A percentile compares a stretch with the other conserved stretches of the same genome.
phyloP scores from a whole-genome alignment of 1,284 basidiomycete genomes.

The Cryptococcus sp. region DNA sequence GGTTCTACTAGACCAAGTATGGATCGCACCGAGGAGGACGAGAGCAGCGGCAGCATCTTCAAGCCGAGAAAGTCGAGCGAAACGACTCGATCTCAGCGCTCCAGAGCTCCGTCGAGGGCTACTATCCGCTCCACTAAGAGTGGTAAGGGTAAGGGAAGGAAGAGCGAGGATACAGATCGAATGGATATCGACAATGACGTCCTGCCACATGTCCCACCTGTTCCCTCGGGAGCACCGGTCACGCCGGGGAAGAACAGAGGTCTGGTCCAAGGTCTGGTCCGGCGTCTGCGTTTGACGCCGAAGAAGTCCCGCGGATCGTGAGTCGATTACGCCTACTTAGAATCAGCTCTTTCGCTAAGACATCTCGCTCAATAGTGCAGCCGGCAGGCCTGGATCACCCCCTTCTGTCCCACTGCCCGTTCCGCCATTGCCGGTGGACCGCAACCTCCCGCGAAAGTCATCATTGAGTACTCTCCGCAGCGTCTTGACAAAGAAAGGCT shows the following conservation, averaged over 20 bases:
- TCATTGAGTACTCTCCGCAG: conserved; percentile 29
- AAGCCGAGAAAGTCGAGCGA: conserved; percentile 31
- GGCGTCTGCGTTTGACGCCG: conserved; percentile 34
- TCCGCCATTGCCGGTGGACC: conserved; percentile 11
- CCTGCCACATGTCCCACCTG: conserved; percentile 10
- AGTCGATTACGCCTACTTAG: conserved; percentile 2
- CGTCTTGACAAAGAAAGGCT: conserved; percentile 25
- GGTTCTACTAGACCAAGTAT: neutral
- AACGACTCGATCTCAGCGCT: conserved; percentile 14
- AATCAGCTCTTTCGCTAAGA: neutral
- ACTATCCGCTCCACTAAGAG: conserved; percentile 20
- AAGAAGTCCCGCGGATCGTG: conserved; percentile 22
- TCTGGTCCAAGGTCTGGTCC: conserved; percentile 33
- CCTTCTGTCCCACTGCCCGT: conserved; percentile 4
- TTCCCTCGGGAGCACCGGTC: conserved; percentile 22
- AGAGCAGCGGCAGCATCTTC: conserved; percentile 15
- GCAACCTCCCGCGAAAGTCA: conserved; percentile 23
- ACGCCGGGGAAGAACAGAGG: conserved; percentile 32
- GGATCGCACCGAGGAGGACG: conserved; percentile 4
- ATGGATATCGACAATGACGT: conserved; percentile 21
- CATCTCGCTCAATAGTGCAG: no score
- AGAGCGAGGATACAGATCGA: conserved; percentile 24
- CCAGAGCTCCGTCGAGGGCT: conserved; percentile 1
- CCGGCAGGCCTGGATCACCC: no score
- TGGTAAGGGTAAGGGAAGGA: conserved; percentile 15